These are phyloP conservation scores for Corylus americana DNA, from an alignment of 306 rosid species.

Conservation along the genomic window DNA sequence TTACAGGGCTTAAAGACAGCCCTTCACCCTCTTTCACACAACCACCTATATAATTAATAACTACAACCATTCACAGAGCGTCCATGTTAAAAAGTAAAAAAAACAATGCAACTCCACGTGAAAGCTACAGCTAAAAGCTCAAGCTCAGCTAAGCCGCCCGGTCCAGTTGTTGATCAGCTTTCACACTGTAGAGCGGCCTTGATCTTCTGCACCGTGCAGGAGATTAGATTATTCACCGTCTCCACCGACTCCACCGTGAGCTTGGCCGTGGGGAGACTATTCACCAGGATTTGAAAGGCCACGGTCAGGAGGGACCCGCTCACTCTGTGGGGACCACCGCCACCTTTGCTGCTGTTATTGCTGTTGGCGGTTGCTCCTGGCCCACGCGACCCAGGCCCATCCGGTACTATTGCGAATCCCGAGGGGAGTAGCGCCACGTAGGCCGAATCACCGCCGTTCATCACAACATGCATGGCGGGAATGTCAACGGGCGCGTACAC, in stretches of 20 bases:
- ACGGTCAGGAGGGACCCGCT: constrained; percentile 86
- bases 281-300: constrained; percentile 94
- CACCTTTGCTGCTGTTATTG: constrained; percentile 3
- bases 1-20: not conserved
- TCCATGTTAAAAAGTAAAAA: not conserved
- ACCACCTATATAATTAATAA: not conserved
- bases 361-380: not conserved
- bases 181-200: constrained; percentile 83
- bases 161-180: constrained; percentile 33
- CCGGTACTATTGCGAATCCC: constrained; percentile 83
- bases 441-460: constrained; percentile 97
- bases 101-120: not conserved
- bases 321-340: constrained; percentile 33
- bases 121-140: too few species aligned
- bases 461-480: constrained; percentile 96
- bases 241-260: constrained; percentile 95
- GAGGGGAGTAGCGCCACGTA: constrained; percentile 90
- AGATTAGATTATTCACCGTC: constrained; percentile 87
- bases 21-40: not conserved
- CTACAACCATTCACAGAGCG: not conserved
- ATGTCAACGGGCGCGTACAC: constrained; percentile 98
- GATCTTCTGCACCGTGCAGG: constrained; percentile 92
- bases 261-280: constrained; percentile 87
- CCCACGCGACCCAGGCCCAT: constrained; percentile 68
- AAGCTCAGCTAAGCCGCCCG: too few species aligned